Base-by-base conservation (phyloP, 495 filamentous ascomycete genomes). In the Penicillium angulare region DNA sequence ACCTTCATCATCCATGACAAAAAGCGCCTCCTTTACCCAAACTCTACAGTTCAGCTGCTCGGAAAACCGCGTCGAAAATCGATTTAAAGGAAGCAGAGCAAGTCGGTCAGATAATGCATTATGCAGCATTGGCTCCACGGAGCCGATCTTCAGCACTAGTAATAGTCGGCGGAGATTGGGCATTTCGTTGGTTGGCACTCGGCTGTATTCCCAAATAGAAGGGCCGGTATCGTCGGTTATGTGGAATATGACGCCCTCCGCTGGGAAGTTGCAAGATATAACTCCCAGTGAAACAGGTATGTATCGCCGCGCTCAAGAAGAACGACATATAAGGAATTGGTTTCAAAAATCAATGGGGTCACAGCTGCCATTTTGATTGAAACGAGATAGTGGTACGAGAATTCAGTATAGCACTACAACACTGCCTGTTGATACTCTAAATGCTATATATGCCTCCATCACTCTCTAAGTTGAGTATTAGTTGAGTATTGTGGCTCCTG, bases 11-110 rank as follows among this genome's bases (percentile, higher is more conserved):
- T 65, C 62, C 17, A 67, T 26, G 10, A 50, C 56, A 43, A 52
- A 59, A 10, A 65, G 46, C 6, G 56, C 64, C 59, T 63, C 61
- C 35, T 61, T 62, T 1, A 63, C 16, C 64, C 64, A 67, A 3
- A 63, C 51, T 3, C 56, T 56, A 40, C 59, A 61, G 13, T 29
- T 63, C 3, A 67, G 34, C 0, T 41, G 16, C 33, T 63, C 61
- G 0, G 47, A 41, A 18, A 59, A 65, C 12, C 59, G 58, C 9
- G 31, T 46, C 45, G 64, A 64, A 43, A 53, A 53, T 18, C 40
- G 22, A 22, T 38, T 32, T 5, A 59, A 26, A 5, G 64, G 55
- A 5, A 65, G 29, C 16, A 47, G 32, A 4, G 49, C 44, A 15
- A 67, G 50, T 10, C 61, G 38, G 12, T 46, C 38, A 1, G 31